These are phyloP conservation scores for Chlorociboria aeruginascens DNA, from an alignment of 495 filamentous ascomycete species.

Conservation along the genomic window DNA sequence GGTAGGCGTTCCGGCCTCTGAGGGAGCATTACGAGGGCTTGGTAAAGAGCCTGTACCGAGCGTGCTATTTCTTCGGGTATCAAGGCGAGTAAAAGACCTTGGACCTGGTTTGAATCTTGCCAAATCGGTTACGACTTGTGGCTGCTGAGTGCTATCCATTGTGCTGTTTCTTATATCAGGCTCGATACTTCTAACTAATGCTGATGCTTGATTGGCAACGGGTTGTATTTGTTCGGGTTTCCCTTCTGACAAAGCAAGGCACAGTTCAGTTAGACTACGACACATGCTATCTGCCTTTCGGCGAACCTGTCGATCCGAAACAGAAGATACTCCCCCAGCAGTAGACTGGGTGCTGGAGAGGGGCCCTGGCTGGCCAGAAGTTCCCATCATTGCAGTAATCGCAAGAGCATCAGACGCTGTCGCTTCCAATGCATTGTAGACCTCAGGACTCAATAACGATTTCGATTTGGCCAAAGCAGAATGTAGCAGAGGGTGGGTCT, in stretches of 20 bases:
- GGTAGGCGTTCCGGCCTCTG: conserved; percentile 17
- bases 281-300: conserved; percentile 90
- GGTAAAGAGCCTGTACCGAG: conserved; percentile 26
- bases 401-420: conserved; percentile 71
- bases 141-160: conserved; percentile 22
- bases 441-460: conserved; percentile 48
- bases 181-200: not conserved
- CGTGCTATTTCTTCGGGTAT: conserved; percentile 57
- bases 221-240: conserved; percentile 13
- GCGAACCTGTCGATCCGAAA: conserved; percentile 71
- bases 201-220: conserved; percentile 9
- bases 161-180: not conserved
- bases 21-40: conserved; percentile 18
- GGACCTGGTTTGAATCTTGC: conserved; percentile 37
- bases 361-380: conserved; percentile 44
- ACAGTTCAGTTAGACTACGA: conserved; percentile 83
- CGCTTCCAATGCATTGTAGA: conserved; percentile 70
- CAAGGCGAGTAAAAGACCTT: conserved; percentile 56
- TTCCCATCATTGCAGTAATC: conserved; percentile 62
- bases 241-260: conserved; percentile 67
- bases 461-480: conserved; percentile 71
- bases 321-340: conserved; percentile 42
- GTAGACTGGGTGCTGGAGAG: conserved; percentile 50
- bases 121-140: conserved; percentile 33
- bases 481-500: conserved; percentile 66